phyloP scores from a whole-genome alignment of 2,329 filamentous ascomycete genomes.

The Fusarium chlamydosporum region DNA sequence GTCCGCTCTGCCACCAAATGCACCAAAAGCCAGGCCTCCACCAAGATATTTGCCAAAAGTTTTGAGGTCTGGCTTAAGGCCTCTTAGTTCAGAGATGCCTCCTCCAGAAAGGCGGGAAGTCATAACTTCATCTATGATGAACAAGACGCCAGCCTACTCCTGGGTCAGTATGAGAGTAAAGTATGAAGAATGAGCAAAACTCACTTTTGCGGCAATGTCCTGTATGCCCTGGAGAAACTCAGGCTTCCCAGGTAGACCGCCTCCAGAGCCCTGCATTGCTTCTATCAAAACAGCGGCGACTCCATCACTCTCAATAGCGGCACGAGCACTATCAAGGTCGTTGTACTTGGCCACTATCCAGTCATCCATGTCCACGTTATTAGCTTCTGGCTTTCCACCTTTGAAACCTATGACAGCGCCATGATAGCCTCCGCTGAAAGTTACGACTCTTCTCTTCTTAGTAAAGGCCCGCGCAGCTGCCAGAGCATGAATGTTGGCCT shows the following conservation, averaged over 20 bases:
- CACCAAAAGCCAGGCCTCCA: constrained; percentile 76
- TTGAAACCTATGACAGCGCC: constrained; percentile 57
- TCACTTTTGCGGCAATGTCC: constrained; percentile 58
- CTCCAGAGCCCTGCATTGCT: constrained; percentile 74
- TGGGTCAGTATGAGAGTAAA: constrained; percentile 1
- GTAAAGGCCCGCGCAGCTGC: constrained; percentile 65
- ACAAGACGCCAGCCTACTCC: constrained; percentile 63
- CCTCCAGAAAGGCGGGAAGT: constrained; percentile 69
- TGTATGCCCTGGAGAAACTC: constrained; percentile 69
- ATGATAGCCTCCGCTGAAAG: constrained; percentile 63
- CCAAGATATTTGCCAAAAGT: constrained; percentile 77
- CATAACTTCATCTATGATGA: constrained; percentile 81
- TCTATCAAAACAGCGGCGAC: constrained; percentile 77
- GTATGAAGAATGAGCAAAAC: background rate
- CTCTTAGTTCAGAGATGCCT: constrained; percentile 62
- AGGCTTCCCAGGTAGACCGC: constrained; percentile 64
- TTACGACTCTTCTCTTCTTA: constrained; percentile 63
- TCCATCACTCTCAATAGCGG: constrained; percentile 60
- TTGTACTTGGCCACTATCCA: constrained; percentile 75
- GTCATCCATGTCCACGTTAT: constrained; percentile 66
- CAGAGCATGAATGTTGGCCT: constrained; percentile 73
- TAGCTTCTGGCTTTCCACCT: constrained; percentile 54
- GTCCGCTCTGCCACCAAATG: constrained; percentile 72
- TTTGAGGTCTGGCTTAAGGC: constrained; percentile 70
- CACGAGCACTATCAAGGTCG: constrained; percentile 63